Evolutionary conservation across 1,139 yeast genomes (phyloP).

Genomic region (Saccharomycopsis crataegensis): DNA sequence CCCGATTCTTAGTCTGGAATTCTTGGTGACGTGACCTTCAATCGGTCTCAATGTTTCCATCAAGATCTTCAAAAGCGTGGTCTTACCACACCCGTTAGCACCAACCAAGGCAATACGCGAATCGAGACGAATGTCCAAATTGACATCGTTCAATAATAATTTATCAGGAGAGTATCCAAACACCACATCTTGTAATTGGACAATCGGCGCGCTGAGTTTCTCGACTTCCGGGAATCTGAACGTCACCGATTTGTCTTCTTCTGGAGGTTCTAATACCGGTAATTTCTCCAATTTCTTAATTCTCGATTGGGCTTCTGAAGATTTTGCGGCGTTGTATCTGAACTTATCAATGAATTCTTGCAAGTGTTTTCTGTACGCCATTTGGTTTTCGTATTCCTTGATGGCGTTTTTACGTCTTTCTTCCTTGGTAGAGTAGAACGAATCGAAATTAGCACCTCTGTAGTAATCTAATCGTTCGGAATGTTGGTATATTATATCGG

Average conservation of each 20-base stretch:
- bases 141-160: slow-evolving; percentile 63
- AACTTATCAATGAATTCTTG: slow-evolving; percentile 93
- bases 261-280: slow-evolving; percentile 90
- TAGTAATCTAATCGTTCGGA: slow-evolving; percentile 94
- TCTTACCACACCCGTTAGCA: slow-evolving; percentile 99
- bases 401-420: slow-evolving; percentile 90
- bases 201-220: slow-evolving; percentile 83
- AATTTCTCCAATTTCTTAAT: slow-evolving; percentile 91
- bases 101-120: slow-evolving; percentile 96
- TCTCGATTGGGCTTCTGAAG: slow-evolving; percentile 96
- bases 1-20: slow-evolving; percentile 85
- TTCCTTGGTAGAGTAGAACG: slow-evolving; percentile 88
- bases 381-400: slow-evolving; percentile 93
- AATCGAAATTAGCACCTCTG: slow-evolving; percentile 89
- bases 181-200: slow-evolving; percentile 78
- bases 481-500: slow-evolving; percentile 96
- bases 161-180: slow-evolving; percentile 73
- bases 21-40: slow-evolving; percentile 67
- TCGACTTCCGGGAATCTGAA: slow-evolving; percentile 97
- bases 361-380: slow-evolving; percentile 90
- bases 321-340: slow-evolving; percentile 94
- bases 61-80: slow-evolving; percentile 79
- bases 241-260: slow-evolving; percentile 76
- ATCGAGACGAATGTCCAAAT: slow-evolving; percentile 84
- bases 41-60: slow-evolving; percentile 72